Conservation (phyloP, 2,329 filamentous ascomycete genomes). For the Cyphellophora attinorum region DNA sequence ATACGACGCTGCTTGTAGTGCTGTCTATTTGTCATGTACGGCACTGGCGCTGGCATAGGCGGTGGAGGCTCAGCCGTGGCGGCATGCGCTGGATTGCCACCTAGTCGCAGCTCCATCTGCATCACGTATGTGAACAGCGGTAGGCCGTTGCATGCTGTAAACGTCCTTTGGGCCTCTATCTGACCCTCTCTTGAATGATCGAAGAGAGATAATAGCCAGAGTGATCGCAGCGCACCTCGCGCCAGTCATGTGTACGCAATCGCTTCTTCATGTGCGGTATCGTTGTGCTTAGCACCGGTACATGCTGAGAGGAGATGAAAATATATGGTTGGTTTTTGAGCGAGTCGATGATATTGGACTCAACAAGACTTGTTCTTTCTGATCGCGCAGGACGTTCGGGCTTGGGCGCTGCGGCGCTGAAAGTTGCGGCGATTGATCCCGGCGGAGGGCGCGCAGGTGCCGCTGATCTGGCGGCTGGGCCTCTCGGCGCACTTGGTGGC, state of each 20-base stretch:
- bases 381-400: slow-evolving; percentile 5
- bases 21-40: slow-evolving; percentile 15
- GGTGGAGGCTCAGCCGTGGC: slow-evolving; percentile 25
- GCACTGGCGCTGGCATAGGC: slow-evolving; percentile 10
- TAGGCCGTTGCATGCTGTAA: slow-evolving; percentile 65
- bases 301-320: slow-evolving; percentile 76
- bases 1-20: slow-evolving; percentile 52
- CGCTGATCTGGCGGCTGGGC: slow-evolving; percentile 55
- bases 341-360: slow-evolving; percentile 57
- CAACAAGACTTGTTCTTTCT: slow-evolving; percentile 45
- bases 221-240: slow-evolving; percentile 72
- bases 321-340: slow-evolving; percentile 78
- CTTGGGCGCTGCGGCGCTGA: slow-evolving; percentile 3
- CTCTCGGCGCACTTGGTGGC: slow-evolving; percentile 78
- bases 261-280: slow-evolving; percentile 84
- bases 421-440: slow-evolving; percentile 4
- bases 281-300: slow-evolving; percentile 77
- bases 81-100: slow-evolving; percentile 56
- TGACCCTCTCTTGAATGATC: slow-evolving; percentile 67
- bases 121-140: slow-evolving; percentile 88
- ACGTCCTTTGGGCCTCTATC: slow-evolving; percentile 72
- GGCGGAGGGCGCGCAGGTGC: slow-evolving; percentile 23
- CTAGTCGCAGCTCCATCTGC: slow-evolving; percentile 74
- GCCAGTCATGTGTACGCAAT: slow-evolving; percentile 71
- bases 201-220: slow-evolving; percentile 91